Base-by-base conservation (phyloP, 768 basidiomycete genomes). In the Pulveroboletus sp. region DNA sequence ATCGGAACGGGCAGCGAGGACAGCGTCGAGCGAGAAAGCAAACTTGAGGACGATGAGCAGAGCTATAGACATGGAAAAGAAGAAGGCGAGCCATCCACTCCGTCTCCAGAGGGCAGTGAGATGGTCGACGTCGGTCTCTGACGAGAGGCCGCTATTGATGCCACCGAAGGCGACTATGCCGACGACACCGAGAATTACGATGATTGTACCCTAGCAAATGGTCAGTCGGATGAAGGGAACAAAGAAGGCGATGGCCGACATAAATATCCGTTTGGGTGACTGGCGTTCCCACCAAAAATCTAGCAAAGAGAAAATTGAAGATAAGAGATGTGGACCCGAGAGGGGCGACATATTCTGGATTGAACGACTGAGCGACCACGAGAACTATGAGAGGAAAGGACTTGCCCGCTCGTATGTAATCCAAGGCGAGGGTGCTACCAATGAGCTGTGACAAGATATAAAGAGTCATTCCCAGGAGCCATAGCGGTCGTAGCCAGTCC, bases 271-370 rank as follows among this genome's bases (percentile, higher is more conserved):
- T 86, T 49, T 71, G 80, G 36, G 88, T 91, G 32, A 94, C 88
- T 1, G 90, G 88, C 6, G 86, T 89, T 31, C 89, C 89, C 6
- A 91, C 85, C 51, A 92, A 77, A 62, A 92, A 87, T 58, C 87
- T 82, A 31, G 95, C 95, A 65, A 96, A 95, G 31, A 96, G 75
- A 64, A 96, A 94, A 67, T 98, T 98, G 75, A 98, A 97, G 48
- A 98, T 83, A 54, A 98, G 81, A 12, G 92, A 89, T 11, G 92
- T 88, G 0, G 91, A 92, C 13, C 95, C 94, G 5, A 98, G 78
- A 2, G 94, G 94, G 2, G 95, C 95, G 48, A 98, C 94, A 67
- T 96, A 97, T 81, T 95, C 90, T 82, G 69, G 14, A 49, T 7
- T 45, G 10, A 34, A 51, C 66, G 50, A 44, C 44, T 62, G 37